Evolutionary conservation across 139 green algal genomes (phyloP), one percentile per base, ranked within the genome.

Genomic region (Closterium sp.): DNA sequence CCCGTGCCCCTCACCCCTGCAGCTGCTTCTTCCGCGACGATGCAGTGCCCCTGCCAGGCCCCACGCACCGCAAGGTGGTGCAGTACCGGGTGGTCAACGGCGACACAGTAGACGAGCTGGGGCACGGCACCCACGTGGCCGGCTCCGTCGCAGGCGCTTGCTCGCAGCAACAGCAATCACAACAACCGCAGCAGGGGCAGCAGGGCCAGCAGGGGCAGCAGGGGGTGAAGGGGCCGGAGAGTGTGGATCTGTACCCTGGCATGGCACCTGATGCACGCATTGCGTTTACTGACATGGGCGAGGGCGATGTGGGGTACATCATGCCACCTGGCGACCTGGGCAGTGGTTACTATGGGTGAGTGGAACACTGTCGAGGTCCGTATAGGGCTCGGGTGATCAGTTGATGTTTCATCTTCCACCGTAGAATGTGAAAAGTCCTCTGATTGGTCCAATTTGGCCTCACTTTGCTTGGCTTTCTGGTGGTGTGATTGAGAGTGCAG

Each of bases 111-210:
- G 98, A 99, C 94, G 70, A 70, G 24, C 95, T 97, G 32, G 97
- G 97, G 0, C 98, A 99, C 91, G 98, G 98, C 85, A 99, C 97
- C 11, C 98, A 99, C 94, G 97, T 97, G 34, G 88, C 70, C 27
- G 97, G 97, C 38, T 97, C 95, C 11, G 87, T 98, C 31, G 89
- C 95, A 7, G 97, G 97, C 9, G 89, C 4, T 62, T 84, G 50
- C n/a, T 85, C 84, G 70, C 88, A 27, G 28, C 5, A 22, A 22
- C 19, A 32, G n/a, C 32, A 50, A 79, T 13, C 62, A 79, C 62
- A 79, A 13, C 17, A 79, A 91, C 73, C 88, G 73, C 24, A 29
- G 34, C 89, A 4, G 85, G 19, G n/a, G 62, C 62, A 62, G 42
- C 42, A 5, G 7, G 42, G 42, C 5, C 42, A 62, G 42, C 42